These are phyloP conservation scores for Geranomyces variabilis DNA, from an alignment of 192 early-diverging fungal genomes.

Conservation along the genomic window DNA sequence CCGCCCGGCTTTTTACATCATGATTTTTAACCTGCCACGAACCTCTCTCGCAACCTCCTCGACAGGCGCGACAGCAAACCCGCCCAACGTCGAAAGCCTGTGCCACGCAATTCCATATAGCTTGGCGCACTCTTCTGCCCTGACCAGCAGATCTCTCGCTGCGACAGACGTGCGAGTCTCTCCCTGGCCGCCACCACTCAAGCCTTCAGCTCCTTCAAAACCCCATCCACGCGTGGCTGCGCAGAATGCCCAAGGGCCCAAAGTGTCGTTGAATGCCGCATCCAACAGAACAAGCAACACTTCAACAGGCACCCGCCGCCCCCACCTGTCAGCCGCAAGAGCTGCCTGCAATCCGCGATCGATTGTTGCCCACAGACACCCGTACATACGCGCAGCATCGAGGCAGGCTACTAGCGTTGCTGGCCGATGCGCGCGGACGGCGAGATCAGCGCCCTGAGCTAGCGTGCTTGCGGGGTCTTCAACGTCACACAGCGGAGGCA, in stretches of 20 bases:
- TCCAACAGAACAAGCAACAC: conserved; percentile 32
- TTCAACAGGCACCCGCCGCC: conserved; percentile 12
- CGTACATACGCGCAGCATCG: conserved; percentile 20
- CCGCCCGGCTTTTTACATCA: too few species aligned
- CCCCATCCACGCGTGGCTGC: conserved; percentile 5
- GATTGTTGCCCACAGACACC: conserved; percentile 22
- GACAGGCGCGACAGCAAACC: conserved; percentile 32
- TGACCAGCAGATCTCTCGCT: conserved; percentile 22
- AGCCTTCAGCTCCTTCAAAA: background rate
- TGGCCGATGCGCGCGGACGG: conserved; percentile 17
- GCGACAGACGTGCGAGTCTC: background rate
- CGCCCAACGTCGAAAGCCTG: conserved; percentile 21
- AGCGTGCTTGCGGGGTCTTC: conserved; percentile 15
- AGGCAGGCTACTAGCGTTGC: conserved; percentile 22
- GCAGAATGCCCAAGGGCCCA: conserved; percentile 27
- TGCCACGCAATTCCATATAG: conserved; percentile 37
- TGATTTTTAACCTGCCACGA: conserved; percentile 29
- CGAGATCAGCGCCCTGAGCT: conserved; percentile 7
- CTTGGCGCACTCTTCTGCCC: conserved; percentile 34
- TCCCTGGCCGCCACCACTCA: background rate
- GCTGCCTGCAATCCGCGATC: conserved; percentile 23
- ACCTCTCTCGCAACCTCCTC: conserved; percentile 35
- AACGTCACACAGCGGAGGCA: conserved; percentile 27
- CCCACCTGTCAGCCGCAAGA: conserved; percentile 12
- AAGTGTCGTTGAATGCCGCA: conserved; percentile 33